Base-by-base conservation (phyloP, 257 asterid genomes). In the Solanum phureja region DNA sequence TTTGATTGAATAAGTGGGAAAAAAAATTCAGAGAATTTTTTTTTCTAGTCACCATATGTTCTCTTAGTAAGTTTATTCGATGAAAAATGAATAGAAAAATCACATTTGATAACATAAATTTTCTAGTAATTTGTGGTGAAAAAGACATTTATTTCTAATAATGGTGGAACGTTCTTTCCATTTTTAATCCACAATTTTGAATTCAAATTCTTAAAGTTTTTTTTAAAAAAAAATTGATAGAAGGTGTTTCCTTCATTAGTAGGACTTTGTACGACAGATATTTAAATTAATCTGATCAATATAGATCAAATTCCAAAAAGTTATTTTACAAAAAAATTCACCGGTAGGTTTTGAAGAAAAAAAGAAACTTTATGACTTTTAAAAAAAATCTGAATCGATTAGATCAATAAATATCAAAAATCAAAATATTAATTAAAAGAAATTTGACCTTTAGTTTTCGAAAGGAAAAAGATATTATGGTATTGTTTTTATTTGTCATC, bases 21-120 rank as follows among this genome's bases (percentile, higher is more conserved):
- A 60, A 21, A 21, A 16, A 21, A 21, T 21, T 58, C 12, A 58
- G 21, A 4, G 8, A 4, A 16, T 1, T 0, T 0, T 0, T 0
- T 6, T 52, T 52, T 52, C 8, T 52, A 52, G 6, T 60, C 11
- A 60, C 1, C 29, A 21, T 60, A 4, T 23, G 69, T 23, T 62
- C 5, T 62, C 29, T 2, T 9, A 23, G 14, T 23, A 10, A 62
- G 1, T 11, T 62, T 62, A 4, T 23, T 62, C 3, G 3, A 3
- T 62, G 13, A 62, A 62, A 23, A 23, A 56, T 23, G 3, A n/a
- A 62, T 23, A 23, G 13, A 62, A 62, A 62, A 62, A 4, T 23
- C 31, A 62, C 5, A 4, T 23, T 62, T 62, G 3, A 23, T 62
- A 62, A 4, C 29, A 23, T 10, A n/a, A 23, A 9, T 62, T 62